Conservation (phyloP, 2,329 filamentous ascomycete genomes). For the Thyridium curvatum region DNA sequence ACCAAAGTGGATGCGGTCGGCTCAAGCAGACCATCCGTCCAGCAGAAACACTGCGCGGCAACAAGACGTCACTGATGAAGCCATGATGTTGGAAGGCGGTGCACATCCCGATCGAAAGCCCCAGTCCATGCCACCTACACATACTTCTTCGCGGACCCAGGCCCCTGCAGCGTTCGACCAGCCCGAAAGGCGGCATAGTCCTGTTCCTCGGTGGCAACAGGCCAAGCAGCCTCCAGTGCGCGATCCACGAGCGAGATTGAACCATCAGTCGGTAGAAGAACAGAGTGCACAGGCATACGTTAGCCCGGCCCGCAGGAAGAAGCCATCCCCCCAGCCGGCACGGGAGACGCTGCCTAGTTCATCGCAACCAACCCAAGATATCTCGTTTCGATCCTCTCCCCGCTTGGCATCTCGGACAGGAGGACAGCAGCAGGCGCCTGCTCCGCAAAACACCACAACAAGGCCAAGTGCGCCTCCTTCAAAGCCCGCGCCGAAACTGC, state of each 20-base stretch:
- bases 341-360: conserved; percentile 28
- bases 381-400: conserved; percentile 25
- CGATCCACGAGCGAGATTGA: conserved; percentile 57
- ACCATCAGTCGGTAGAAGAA: conserved; percentile 68
- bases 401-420: too few relatives aligned
- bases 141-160: conserved; percentile 33
- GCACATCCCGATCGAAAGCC: conserved; percentile 41
- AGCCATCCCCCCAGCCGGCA: conserved; percentile 45
- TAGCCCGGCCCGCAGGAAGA: conserved; percentile 77
- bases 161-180: conserved; percentile 41
- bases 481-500: conserved; percentile 27
- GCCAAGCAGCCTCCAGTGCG: conserved; percentile 28
- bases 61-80: conserved; percentile 58
- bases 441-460: conserved; percentile 30
- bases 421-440: conserved; percentile 13
- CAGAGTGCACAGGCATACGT: conserved; percentile 79
- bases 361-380: conserved; percentile 47
- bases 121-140: conserved; percentile 22
- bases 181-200: conserved; percentile 32
- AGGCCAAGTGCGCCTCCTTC: conserved; percentile 21
- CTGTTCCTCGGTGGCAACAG: conserved; percentile 56
- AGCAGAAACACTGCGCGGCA: conserved; percentile 15
- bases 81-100: conserved; percentile 70
- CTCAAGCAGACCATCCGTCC: conserved; percentile 37
- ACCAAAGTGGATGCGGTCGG: conserved; percentile 92